Evolutionary conservation across 345 rosid genomes (phyloP).

Genomic region (Acer saccharum): DNA sequence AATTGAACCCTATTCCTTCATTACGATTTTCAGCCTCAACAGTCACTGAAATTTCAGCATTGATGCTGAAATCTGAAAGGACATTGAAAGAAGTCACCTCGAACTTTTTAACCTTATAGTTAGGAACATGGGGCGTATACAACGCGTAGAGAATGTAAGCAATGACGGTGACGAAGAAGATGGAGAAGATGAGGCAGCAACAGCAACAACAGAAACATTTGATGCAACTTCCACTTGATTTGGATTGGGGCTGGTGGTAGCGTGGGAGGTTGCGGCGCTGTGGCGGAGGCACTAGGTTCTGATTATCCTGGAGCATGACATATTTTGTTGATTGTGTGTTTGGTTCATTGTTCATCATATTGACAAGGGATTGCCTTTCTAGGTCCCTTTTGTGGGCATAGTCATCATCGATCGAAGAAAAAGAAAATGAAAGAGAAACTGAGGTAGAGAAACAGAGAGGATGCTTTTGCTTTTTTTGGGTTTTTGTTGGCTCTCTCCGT

Average conservation of each 20-base stretch:
- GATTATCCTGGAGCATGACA: conserved; percentile 33
- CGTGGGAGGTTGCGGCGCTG: conserved; percentile 41
- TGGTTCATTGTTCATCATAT: background rate
- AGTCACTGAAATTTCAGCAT: conserved; percentile 35
- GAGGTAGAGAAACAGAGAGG: conserved; percentile 8
- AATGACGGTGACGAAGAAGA: conserved; percentile 28
- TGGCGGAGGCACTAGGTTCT: conserved; percentile 41
- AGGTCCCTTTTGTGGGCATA: conserved; percentile 30
- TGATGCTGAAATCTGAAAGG: conserved; percentile 38
- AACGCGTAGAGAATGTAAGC: conserved; percentile 22
- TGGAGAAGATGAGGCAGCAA: conserved; percentile 40
- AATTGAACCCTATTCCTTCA: conserved; percentile 28
- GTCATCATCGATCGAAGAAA: conserved; percentile 33
- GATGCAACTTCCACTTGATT: conserved; percentile 26
- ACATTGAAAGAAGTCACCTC: conserved; percentile 35
- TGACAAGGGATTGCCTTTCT: background rate
- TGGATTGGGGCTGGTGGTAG: conserved; percentile 18
- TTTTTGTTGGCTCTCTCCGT: conserved; percentile 17
- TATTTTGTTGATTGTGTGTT: conserved; percentile 31
- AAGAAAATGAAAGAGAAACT: conserved; percentile 4
- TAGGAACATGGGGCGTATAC: conserved; percentile 41
- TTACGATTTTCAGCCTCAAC: conserved; percentile 52
- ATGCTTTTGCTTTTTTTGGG: background rate
- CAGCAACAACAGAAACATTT: conserved; percentile 50
- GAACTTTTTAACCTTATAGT: conserved; percentile 35